A percentile compares a stretch with the other conserved stretches of the same genome.
phyloP scores from a whole-genome alignment of 495 filamentous ascomycete species.

The Penicillium atrosanguineum region DNA sequence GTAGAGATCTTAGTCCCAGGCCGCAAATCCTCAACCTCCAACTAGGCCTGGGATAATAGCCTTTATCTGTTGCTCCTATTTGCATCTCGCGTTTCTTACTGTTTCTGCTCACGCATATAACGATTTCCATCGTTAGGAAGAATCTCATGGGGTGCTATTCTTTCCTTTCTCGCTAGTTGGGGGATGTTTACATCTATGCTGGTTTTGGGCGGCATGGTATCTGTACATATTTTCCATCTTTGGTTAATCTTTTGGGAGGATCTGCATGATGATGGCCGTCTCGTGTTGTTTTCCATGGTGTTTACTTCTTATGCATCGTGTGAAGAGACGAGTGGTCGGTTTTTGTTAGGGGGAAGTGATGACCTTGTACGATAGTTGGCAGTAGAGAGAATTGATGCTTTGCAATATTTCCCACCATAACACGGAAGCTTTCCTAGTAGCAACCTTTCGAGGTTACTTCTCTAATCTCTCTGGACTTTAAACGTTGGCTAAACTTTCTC shows the following conservation, averaged over 20 bases:
- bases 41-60: slow-evolving; percentile 14
- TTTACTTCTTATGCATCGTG: background rate
- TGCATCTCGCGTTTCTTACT: background rate
- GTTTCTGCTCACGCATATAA: slow-evolving; percentile 2
- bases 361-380: slow-evolving; percentile 6
- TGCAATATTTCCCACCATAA: background rate
- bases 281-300: background rate
- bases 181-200: slow-evolving; percentile 15
- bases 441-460: no score
- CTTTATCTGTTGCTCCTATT: slow-evolving; percentile 13
- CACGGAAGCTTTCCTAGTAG: no score
- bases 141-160: slow-evolving; percentile 2
- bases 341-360: background rate
- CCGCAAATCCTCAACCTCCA: slow-evolving; percentile 36
- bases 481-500: background rate
- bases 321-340: background rate
- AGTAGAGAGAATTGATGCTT: slow-evolving; percentile 20
- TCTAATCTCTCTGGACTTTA: background rate
- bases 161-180: slow-evolving; percentile 10
- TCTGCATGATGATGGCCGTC: slow-evolving; percentile 17
- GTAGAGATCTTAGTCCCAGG: slow-evolving; percentile 49
- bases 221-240: slow-evolving; percentile 28
- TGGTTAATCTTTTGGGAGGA: slow-evolving; percentile 12
- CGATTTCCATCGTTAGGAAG: slow-evolving; percentile 1
- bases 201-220: slow-evolving; percentile 10